Base-by-base conservation (phyloP, 352 stramenopile species). In the Phytophthora hybrid region DNA sequence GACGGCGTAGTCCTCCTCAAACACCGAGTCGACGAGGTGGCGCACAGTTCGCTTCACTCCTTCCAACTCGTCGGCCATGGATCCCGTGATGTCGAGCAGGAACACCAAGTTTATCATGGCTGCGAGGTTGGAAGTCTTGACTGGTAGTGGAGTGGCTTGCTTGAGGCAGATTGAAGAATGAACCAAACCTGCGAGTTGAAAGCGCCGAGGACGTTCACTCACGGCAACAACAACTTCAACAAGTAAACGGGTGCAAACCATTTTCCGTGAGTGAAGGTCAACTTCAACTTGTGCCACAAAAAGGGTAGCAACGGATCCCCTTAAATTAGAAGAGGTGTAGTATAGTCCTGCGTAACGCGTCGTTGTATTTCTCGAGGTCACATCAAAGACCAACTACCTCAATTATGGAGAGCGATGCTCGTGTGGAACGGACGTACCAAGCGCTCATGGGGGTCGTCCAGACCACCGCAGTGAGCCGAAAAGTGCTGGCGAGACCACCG, bases 81-180 rank as follows among this genome's bases (percentile, higher is more conserved):
- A 93, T 63, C 85, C 85, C 7, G 85, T 93, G 77, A 93, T 93
- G 74, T 91, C 85, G 71, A 93, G 77, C 21, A 91, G 68, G 76
- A 93, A 91, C 26, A 72, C 85, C 66, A 93, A 70, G 81, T 91
- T 91, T 44, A 91, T 34, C 85, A 93, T 93, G 29, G 32, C 61
- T 57, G 41, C 31, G 26, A 23, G 54, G 59, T 11, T 31, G 34
- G 19, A 31, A 23, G n/a, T 56, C 23, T 49, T 34, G 23, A 19
- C 10, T 31, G 8, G 19, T 51, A 52, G n/a, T 60, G 57, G 31
- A 23, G 37, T 66, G 34, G 16, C 8, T 44, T 55, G 39, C 23
- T 59, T 10, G 19, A 70, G 56, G 63, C 58, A 68, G 69, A 68
- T 74, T 67, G 67, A 16, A 61, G 47, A 75, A 67, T 79, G 72